A percentile compares a stretch with the other conserved stretches of the same genome.
phyloP scores from a whole-genome alignment of 2,329 filamentous ascomycete genomes.

The Fusarium sp. region DNA sequence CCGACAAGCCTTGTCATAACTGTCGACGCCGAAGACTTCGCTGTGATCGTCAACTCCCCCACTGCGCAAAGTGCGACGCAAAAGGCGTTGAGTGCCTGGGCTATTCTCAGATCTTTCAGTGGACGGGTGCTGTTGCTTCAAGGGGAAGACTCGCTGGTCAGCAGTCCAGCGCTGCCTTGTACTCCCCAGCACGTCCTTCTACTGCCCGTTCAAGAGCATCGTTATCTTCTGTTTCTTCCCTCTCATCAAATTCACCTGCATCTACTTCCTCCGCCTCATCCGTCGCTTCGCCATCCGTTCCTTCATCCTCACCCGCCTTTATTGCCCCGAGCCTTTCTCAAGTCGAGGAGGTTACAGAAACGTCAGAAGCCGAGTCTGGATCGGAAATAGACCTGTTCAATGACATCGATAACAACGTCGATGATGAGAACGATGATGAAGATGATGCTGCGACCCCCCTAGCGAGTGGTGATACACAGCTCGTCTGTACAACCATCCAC shows the following conservation, averaged over 20 bases:
- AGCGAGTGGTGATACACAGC: conserved; percentile 38
- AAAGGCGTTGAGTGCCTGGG: conserved; percentile 61
- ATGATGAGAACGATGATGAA: conserved; percentile 2
- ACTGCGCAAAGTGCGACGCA: conserved; percentile 60
- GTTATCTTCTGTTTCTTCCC: conserved; percentile 29
- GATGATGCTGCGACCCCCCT: conserved; percentile 26
- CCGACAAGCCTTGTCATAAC: conserved; percentile 58
- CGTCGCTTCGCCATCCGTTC: conserved; percentile 20
- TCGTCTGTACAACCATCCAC: conserved; percentile 39
- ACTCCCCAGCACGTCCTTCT: conserved; percentile 24
- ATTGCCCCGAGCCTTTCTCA: conserved; percentile 20
- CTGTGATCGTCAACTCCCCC: conserved; percentile 60
- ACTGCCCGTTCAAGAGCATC: conserved; percentile 27
- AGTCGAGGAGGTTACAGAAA: conserved; percentile 24
- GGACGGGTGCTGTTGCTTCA: conserved; percentile 58
- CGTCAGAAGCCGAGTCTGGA: conserved; percentile 25
- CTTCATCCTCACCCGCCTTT: conserved; percentile 27
- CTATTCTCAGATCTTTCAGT: conserved; percentile 61
- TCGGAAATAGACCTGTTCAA: conserved; percentile 14
- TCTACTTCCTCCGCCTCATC: conserved; percentile 25
- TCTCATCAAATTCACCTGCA: conserved; percentile 27
- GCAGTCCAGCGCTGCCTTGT: conserved; percentile 47
- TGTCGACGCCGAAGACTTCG: conserved; percentile 61
- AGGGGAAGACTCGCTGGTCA: conserved; percentile 53
- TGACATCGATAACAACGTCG: neutral